Evolutionary conservation across 148 eudicot species (phyloP).

Genomic region (Limonium bicolor): DNA sequence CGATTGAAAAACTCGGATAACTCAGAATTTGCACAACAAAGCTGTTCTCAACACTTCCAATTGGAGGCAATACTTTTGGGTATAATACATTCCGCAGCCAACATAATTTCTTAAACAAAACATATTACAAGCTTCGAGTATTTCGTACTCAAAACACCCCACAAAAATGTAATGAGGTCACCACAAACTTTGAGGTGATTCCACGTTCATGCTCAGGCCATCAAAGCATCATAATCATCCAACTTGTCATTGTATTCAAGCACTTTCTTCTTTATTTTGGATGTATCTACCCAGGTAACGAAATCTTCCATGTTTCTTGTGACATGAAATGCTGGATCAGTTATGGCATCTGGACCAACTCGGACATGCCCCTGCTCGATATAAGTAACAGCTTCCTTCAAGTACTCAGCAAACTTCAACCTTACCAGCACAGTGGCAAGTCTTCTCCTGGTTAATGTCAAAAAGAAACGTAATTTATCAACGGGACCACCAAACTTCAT

Average conservation of each 20-base stretch:
- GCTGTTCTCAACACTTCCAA: no score
- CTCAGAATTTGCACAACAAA: no score
- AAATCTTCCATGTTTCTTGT: conserved; percentile 95
- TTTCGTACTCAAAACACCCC: no score
- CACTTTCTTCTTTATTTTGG: conserved; percentile 74
- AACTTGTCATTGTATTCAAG: conserved; percentile 59
- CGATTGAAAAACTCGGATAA: no score
- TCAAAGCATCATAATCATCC: conserved; percentile 83
- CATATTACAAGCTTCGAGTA: no score
- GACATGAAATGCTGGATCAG: conserved; percentile 93
- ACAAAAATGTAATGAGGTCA: no score
- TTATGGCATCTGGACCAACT: conserved; percentile 84
- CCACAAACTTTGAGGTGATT: no score
- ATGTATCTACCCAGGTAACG: conserved; percentile 85
- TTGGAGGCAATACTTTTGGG: no score
- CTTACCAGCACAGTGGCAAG: conserved; percentile 47
- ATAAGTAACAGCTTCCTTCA: conserved; percentile 79
- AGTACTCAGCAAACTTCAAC: conserved; percentile 64
- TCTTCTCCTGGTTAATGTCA: conserved; percentile 51
- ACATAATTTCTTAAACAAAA: no score
- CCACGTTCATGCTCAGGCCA: conserved; percentile 36
- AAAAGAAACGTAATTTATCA: no score
- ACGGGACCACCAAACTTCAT: no score
- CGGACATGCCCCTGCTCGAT: conserved; percentile 94
- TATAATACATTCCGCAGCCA: no score